Conservation (phyloP, 306 rosid genomes). For the Quillaja saponaria region DNA sequence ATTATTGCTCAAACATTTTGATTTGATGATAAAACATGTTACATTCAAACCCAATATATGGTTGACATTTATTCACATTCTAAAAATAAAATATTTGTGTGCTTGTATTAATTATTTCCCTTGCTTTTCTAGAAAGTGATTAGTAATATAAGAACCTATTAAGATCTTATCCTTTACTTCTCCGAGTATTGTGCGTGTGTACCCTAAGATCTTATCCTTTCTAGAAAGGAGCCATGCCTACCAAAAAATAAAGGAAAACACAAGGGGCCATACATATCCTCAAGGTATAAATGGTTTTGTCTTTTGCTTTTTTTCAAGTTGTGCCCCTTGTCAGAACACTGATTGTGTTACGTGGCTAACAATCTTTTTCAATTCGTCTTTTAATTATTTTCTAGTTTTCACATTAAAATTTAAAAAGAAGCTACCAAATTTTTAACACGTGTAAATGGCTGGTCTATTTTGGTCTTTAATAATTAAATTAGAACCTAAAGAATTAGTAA, state of each 20-base stretch:
- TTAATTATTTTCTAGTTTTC: not conserved
- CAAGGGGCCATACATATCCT: conserved; percentile 1
- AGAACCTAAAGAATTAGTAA: no score
- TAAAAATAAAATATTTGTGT: no score
- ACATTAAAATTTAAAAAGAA: no score
- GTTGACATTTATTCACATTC: no score
- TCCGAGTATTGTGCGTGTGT: conserved; percentile 37
- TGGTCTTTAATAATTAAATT: no score
- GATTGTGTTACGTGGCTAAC: conserved; percentile 1
- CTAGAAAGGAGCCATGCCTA: conserved; percentile 24
- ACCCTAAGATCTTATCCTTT: conserved; percentile 7
- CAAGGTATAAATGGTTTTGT: not conserved
- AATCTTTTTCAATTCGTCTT: not conserved
- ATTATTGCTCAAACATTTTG: no score
- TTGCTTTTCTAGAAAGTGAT: not conserved
- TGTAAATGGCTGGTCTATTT: no score
- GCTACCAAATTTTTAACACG: no score
- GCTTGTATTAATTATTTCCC: no score
- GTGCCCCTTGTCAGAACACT: conserved; percentile 12
- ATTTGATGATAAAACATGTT: no score
- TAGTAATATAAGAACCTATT: not conserved
- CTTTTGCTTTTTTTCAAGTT: conserved; percentile 7
- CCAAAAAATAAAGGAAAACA: no score
- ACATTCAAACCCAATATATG: no score
- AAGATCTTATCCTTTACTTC: conserved; percentile 18